These are phyloP conservation scores for Pulveroboletus sp. DNA, from an alignment of 1,284 basidiomycete species.

Conservation along the genomic window DNA sequence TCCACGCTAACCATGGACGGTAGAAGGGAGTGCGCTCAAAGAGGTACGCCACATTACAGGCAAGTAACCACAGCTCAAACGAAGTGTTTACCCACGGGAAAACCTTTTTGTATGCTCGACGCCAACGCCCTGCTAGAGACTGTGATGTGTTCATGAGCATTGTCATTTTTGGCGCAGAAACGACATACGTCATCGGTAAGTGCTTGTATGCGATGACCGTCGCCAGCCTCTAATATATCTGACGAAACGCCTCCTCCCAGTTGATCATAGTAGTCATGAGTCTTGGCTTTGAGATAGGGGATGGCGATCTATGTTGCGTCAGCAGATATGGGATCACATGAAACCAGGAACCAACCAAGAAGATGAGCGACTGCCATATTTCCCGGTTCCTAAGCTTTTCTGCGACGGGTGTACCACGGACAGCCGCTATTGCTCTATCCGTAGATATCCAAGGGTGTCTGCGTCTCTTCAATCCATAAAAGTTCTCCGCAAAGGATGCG, in stretches of 20 bases:
- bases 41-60: constrained; percentile 87
- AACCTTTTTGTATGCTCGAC: constrained; percentile 60
- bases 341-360: constrained; percentile 57
- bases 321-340: not conserved
- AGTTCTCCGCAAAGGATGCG: constrained; percentile 90
- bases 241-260: constrained; percentile 79
- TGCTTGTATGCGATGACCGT: constrained; percentile 44
- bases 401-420: constrained; percentile 60
- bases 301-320: constrained; percentile 66
- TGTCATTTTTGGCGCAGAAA: not conserved
- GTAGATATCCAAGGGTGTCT: constrained; percentile 70
- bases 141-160: constrained; percentile 24
- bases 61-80: constrained; percentile 82
- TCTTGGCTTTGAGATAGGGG: constrained; percentile 88
- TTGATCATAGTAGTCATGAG: constrained; percentile 88
- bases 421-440: constrained; percentile 63
- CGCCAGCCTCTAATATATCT: constrained; percentile 61
- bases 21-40: constrained; percentile 88
- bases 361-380: constrained; percentile 72
- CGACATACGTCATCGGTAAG: constrained; percentile 51
- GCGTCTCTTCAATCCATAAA: constrained; percentile 86
- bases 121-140: constrained; percentile 50
- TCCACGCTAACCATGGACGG: constrained; percentile 88
- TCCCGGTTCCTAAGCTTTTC: constrained; percentile 66
- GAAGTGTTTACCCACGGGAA: constrained; percentile 84